phyloP scores from a whole-genome alignment of 352 stramenopile species.

The Globisporangium spinosum region DNA sequence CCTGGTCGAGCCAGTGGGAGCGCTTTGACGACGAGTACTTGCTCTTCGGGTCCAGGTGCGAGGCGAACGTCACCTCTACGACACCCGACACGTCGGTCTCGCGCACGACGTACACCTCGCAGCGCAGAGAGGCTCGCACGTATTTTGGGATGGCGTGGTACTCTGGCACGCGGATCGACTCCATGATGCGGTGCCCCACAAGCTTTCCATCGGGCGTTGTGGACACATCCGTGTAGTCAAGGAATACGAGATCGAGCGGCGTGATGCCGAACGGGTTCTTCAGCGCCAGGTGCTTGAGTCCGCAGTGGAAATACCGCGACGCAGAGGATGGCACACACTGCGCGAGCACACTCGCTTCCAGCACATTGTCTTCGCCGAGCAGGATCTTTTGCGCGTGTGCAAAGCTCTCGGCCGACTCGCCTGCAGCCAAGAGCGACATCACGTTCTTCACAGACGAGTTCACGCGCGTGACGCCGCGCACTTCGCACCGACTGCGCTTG shows the following conservation, averaged over 20 bases:
- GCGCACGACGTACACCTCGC: slow-evolving; percentile 76
- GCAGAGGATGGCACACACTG: slow-evolving; percentile 53
- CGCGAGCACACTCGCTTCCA: slow-evolving; percentile 64
- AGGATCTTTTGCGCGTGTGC: slow-evolving; percentile 56
- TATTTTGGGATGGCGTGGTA: slow-evolving; percentile 52
- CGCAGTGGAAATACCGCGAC: slow-evolving; percentile 75
- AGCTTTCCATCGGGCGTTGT: slow-evolving; percentile 57
- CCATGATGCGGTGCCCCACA: slow-evolving; percentile 71
- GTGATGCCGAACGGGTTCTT: slow-evolving; percentile 74
- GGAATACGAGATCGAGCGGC: slow-evolving; percentile 69
- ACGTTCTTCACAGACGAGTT: slow-evolving; percentile 83
- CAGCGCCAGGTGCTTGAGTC: slow-evolving; percentile 78
- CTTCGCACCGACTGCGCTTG: slow-evolving; percentile 63
- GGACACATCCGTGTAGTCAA: slow-evolving; percentile 83
- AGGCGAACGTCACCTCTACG: slow-evolving; percentile 82
- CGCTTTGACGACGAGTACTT: slow-evolving; percentile 58
- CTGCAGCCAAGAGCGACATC: slow-evolving; percentile 63
- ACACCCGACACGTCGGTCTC: slow-evolving; percentile 63
- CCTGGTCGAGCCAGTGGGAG: slow-evolving; percentile 59
- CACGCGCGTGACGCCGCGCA: slow-evolving; percentile 63
- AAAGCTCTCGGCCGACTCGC: slow-evolving; percentile 56
- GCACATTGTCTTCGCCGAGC: slow-evolving; percentile 52
- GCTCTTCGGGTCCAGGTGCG: slow-evolving; percentile 78
- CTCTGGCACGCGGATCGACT: slow-evolving; percentile 78
- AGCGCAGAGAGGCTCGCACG: slow-evolving; percentile 67